phyloP scores from a whole-genome alignment of 78 protist species.

The Chrysochromulina parva region DNA sequence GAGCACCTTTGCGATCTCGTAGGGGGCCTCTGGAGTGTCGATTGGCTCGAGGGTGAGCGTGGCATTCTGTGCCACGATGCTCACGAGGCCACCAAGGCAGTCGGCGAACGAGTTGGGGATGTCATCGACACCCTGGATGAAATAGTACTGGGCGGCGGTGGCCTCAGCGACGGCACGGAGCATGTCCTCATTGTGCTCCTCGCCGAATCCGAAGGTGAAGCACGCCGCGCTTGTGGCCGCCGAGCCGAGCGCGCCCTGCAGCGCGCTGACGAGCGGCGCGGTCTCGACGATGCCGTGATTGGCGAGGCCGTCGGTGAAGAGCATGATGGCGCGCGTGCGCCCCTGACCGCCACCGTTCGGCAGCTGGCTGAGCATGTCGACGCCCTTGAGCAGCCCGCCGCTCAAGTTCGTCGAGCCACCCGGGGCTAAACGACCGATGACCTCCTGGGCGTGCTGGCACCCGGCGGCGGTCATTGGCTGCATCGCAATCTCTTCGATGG shows the following conservation, averaged over 20 bases:
- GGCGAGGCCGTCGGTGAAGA: constrained; percentile 14
- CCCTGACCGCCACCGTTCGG: neutral
- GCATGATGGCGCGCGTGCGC: neutral
- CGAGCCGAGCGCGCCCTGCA: neutral
- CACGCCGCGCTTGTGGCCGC: neutral
- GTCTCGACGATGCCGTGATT: neutral
- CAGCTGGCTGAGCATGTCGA: neutral
- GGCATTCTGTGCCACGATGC: neutral
- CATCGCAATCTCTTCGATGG: neutral
- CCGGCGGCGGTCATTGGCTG: neutral
- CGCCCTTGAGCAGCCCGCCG: neutral
- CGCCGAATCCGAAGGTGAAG: neutral
- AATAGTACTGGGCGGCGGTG: neutral
- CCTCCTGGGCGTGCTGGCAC: neutral
- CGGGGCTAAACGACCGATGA: neutral
- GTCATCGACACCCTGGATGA: neutral
- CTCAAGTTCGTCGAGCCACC: neutral
- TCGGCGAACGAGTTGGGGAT: neutral
- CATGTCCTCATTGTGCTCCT: neutral
- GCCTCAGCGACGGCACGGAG: neutral
- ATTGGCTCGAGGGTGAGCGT: neutral
- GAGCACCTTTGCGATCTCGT: too few relatives aligned
- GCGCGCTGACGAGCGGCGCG: neutral
- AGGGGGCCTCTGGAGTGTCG: too few relatives aligned
- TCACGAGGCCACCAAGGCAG: constrained; percentile 11